Base-by-base conservation (phyloP, 2,329 filamentous ascomycete species). In the Aspergillus melleus region DNA sequence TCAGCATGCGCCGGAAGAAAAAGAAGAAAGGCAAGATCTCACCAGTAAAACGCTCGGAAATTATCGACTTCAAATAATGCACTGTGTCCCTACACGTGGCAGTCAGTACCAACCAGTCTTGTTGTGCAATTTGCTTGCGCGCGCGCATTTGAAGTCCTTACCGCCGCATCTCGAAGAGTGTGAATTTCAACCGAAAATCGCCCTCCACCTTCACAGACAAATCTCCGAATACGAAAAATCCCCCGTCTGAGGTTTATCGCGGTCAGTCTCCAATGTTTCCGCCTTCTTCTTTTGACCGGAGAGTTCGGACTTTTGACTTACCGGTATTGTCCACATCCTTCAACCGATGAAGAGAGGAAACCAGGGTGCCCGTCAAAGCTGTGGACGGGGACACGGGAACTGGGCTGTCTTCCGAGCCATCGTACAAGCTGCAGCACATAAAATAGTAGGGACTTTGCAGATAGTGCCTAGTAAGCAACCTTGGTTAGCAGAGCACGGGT, bases 211-310 rank as follows among this genome's bases (percentile, higher is more conserved):
- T 89, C 61, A 94, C 87, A 0, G 91, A 95, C 22, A 96, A 81
- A 74, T 96, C 92, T 5, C 90, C 90, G 75, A 96, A 96, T n/a
- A 96, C 88, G 70, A 96, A 96, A 77, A 92, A 96, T 0, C 88
- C 91, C 11, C 90, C 90, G 74, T 95, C 91, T 79, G 61, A 54
- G 62, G 20, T 22, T 36, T 19, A 12, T 12, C 22, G 53, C n/a
- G 19, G 57, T 62, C 54, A 63, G 65, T 50, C 44, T 39, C 36
- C 30, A 24, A 24, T 8, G 47, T 16, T 29, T 42, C 29, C 4
- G 29, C 22, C 16, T 19, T 8, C 32, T 32, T 3, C 26, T 20
- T 5, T 10, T 6, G 22, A 14, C 10, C 10, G 11, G 20, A 32
- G 4, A 16, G n/a, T 14, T 22, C n/a, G 16, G 16, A 22, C 5